Base-by-base conservation (phyloP, 345 rosid genomes). In the Salix brachista region DNA sequence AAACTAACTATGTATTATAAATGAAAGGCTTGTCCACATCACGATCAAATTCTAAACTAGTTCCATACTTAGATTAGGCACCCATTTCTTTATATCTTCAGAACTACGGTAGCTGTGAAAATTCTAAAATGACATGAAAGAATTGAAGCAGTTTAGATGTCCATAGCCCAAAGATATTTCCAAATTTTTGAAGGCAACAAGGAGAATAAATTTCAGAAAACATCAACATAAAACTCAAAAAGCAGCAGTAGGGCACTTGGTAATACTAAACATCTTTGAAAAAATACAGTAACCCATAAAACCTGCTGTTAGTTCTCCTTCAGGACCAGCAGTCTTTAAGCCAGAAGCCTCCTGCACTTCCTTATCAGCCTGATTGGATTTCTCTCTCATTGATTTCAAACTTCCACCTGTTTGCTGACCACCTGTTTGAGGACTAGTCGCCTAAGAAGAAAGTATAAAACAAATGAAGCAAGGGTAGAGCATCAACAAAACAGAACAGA, bases 271-370 rank as follows among this genome's bases (percentile, higher is more conserved):
- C 19, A 28, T 41, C 17, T 36, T 6, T 5, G 18, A 12, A 14
- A 41, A 66, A 34, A 46, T 18, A 42, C 8, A 3, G 61, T 23
- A 37, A 42, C 41, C 13, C 25, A 39, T 65, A 82, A 66, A 67
- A 96, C 99, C 99, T 86, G 98, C 99, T 52, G 97, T 92, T 82
- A 96, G 92, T 83, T 94, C 98, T 61, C 97, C 99, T 73, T 83
- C 90, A 32, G 97, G 85, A 61, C 98, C 99, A 32, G 97, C 94
- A 82, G 90, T 90, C 84, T 96, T 92, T 80, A 96, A 85, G 69
- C 88, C 85, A 42, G 98, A 74, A 61, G 89, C 94, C 83, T 94
- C 99, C 54, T 83, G 91, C 64, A 78, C 86, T 72, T 92, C 97
- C 84, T 96, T 92, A 62, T 91, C 97, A 85, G 85, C 87, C 70